Percentiles rank a stretch among this genome's conserved stretches.
phyloP scores from a whole-genome alignment of 768 basidiomycete genomes.

The Cyclocybe aegerita region DNA sequence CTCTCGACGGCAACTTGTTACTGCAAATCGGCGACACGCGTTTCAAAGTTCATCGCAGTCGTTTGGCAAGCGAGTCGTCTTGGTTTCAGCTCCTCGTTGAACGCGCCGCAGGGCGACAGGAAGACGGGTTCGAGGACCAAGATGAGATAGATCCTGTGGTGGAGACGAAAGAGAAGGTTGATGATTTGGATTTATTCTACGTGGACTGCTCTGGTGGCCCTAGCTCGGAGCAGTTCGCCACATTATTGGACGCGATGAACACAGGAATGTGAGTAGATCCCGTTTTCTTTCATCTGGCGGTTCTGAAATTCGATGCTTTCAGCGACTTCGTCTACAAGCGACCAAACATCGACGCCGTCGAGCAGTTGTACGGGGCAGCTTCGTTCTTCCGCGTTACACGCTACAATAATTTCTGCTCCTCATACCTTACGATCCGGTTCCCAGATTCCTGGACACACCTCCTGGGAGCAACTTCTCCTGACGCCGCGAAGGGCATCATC shows the following conservation, averaged over 20 bases:
- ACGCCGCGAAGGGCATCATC: conserved; percentile 31
- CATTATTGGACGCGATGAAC: not conserved
- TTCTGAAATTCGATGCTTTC: not conserved
- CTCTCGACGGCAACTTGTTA: conserved; percentile 23
- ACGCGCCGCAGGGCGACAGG: conserved; percentile 4
- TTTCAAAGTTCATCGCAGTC: conserved; percentile 23
- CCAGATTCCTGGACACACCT: conserved; percentile 19
- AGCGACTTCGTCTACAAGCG: conserved; percentile 20
- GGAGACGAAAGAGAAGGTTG: not conserved
- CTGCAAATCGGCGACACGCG: conserved; percentile 19
- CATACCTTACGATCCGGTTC: conserved; percentile 28
- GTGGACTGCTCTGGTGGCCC: not conserved
- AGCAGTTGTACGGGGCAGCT: conserved; percentile 31
- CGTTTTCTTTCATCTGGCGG: not conserved
- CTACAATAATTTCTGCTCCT: conserved; percentile 23
- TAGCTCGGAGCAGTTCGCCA: not conserved
- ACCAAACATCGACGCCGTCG: conserved; percentile 24
- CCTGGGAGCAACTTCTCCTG: conserved; percentile 3
- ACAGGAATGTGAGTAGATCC: not conserved
- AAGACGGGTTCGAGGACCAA: not conserved
- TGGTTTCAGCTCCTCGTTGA: conserved; percentile 25
- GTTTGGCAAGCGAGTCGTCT: conserved; percentile 17
- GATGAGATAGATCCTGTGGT: not conserved
- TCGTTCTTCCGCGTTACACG: conserved; percentile 25
- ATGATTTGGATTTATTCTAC: not conserved